Evolutionary conservation across 495 filamentous ascomycete genomes (phyloP), one percentile per base, ranked within the genome.

Genomic region (Pseudevernia furfuracea): DNA sequence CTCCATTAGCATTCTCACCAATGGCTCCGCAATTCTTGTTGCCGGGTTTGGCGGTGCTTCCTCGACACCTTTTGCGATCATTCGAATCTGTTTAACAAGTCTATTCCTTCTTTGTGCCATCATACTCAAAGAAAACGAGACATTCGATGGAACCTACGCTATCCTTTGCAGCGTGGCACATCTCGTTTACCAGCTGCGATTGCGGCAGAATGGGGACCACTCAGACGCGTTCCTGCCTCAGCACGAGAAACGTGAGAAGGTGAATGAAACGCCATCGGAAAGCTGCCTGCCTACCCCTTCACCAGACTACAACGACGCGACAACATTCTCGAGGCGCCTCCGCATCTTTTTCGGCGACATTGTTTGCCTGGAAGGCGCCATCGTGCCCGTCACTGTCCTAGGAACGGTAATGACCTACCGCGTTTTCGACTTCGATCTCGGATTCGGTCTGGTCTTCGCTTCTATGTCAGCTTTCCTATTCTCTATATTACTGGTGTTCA

Each of bases 401-500:
- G 52, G 52, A 0, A 55, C 52, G 1, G 52, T 55, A 3, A 55
- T 55, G 52, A 55, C 52, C 52, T 55, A 55, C 15, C 30, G 52
- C 30, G 30, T 55, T 19, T 55, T 34, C 11, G 52, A 55, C 25
- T 55, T 55, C 21, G 52, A 55, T 55, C 28, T 34, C 30, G 52
- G 52, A 55, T 55, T 55, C 52, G 52, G 52, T 34, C 17, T 55
- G 30, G 52, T 55, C 30, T 55, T 55, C 30, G 52, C 52, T 34
- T 55, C n/a, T 6, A 34, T 55, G 30, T 55, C 52, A 2, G 52
- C 52, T 34, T 55, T 55, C 30, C 11, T 36, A 7, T 55, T 30
- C 7, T 55, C 52, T 19, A 30, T 10, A n/a, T 19, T 34, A 8
- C 7, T 55, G 30, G 5, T 55, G 30, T 55, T 55, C 30, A 55